phyloP scores from a whole-genome alignment of 805 yeast genomes.

The Metschnikowia hibisci region DNA sequence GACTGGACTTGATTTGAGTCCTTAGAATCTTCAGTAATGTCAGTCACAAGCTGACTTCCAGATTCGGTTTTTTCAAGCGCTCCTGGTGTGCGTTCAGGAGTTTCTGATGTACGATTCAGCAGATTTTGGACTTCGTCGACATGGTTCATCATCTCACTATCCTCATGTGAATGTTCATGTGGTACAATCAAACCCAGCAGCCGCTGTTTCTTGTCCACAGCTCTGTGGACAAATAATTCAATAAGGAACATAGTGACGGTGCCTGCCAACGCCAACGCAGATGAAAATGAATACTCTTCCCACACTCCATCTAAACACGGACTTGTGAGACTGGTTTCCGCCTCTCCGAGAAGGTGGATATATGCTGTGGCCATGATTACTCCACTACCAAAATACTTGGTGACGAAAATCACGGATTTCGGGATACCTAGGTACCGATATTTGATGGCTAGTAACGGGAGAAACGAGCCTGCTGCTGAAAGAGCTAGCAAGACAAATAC shows the following conservation, averaged over 20 bases:
- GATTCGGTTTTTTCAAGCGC: background rate
- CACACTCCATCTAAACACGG: conserved; percentile 28
- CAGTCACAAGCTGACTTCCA: background rate
- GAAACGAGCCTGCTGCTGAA: conserved; percentile 29
- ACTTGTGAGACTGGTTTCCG: conserved; percentile 21
- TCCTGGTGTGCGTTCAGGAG: background rate
- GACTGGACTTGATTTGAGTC: background rate
- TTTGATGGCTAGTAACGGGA: conserved; percentile 26
- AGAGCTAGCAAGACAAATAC: conserved; percentile 29
- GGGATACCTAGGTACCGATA: conserved; percentile 24
- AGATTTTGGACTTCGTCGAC: too few relatives aligned
- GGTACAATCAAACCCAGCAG: background rate
- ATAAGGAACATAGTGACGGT: conserved; percentile 28
- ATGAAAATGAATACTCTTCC: conserved; percentile 30
- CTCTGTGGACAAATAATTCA: conserved; percentile 20
- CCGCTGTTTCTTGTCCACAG: conserved; percentile 7
- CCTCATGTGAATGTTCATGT: background rate
- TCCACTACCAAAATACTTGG: conserved; percentile 32
- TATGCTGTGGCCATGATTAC: conserved; percentile 36
- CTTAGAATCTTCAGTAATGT: background rate
- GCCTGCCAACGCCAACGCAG: conserved; percentile 31
- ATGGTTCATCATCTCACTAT: too few relatives aligned
- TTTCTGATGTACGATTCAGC: too few relatives aligned
- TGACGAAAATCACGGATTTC: conserved; percentile 23
- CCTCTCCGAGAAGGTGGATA: conserved; percentile 33